Conservation (phyloP, 768 basidiomycete species). For the Favolaschia claudopus region DNA sequence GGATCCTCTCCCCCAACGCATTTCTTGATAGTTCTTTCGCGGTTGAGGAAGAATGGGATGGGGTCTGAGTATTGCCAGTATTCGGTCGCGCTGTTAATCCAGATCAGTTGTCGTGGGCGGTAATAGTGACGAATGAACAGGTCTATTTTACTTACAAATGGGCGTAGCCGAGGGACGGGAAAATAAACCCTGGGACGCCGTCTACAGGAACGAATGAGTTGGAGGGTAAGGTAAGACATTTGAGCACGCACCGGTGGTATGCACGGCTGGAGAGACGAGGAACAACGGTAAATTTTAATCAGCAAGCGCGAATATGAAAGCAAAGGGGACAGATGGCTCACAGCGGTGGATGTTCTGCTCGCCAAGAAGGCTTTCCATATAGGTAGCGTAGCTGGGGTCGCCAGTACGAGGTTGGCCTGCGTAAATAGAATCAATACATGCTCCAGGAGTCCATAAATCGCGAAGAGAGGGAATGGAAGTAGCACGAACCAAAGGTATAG, state of each 20-base stretch:
- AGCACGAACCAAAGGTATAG: constrained; percentile 3
- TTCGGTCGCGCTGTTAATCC: background rate
- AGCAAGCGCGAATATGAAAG: too few species aligned
- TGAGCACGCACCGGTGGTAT: background rate
- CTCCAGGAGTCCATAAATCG: background rate
- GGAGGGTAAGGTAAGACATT: too few species aligned
- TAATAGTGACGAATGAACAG: background rate
- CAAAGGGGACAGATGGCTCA: background rate
- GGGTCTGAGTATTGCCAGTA: constrained; percentile 25
- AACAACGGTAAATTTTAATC: too few species aligned
- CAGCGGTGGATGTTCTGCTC: constrained; percentile 15
- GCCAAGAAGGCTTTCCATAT: constrained; percentile 19
- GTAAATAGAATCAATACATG: background rate
- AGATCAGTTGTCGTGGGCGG: background rate
- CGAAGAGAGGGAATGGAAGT: background rate
- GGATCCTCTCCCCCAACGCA: constrained; percentile 14
- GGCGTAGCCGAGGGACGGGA: constrained; percentile 13
- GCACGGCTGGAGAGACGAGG: background rate
- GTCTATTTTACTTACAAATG: constrained; percentile 18
- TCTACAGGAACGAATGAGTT: background rate
- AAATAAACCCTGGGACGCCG: constrained; percentile 26
- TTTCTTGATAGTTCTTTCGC: constrained; percentile 11
- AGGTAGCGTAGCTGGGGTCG: constrained; percentile 19
- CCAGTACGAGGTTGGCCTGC: constrained; percentile 29
- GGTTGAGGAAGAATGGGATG: background rate